Evolutionary conservation across 768 basidiomycete genomes (phyloP), one percentile per base, ranked within the genome.

Genomic region (Russula emetica): DNA sequence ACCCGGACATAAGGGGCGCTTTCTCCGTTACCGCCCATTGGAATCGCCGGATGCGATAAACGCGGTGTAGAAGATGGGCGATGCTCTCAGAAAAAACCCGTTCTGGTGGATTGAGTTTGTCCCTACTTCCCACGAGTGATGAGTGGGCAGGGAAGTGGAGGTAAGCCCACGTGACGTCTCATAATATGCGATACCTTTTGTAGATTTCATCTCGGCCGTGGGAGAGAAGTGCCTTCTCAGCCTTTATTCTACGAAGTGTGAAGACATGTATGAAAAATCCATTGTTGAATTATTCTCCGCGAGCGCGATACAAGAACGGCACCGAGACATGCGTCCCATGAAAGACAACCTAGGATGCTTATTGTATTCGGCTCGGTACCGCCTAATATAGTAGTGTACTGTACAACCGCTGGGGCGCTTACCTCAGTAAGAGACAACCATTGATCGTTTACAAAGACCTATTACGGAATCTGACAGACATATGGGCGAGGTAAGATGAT

Each of bases 91-190:
- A 72, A 52, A 55, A 5, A 72, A 74, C 24, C 71, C 70, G 24
- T 8, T 77, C 1, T 92, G 90, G 90, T 87, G 86, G 87, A 38
- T 87, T 18, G 88, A 42, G 36, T 90, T n/a, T n/a, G n/a, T n/a
- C 0, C 90, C 87, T 26, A 71, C 81, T 55, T 72, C 70, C 47
- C 81, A 78, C 67, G 71, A 83, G 88, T 65, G 69, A 66, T 2
- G 70, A 68, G 14, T 89, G 87, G 87, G 80, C 84, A 66, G 75
- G 63, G 10, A 74, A 74, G 52, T 82, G 78, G 74, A 77, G 77
- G 89, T 89, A 67, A 61, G 87, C 73, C 6, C 24, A 55, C 9
- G 26, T 40, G n/a, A 53, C 9, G 24, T 42, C 1, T 14, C 42
- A 26, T 24, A 40, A 51, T 58, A 14, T 38, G 1, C 16, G 4